A percentile compares a stretch with the other conserved stretches of the same genome.
phyloP scores from a whole-genome alignment of 2,329 filamentous ascomycete species.

The Acrocalymma vagum region DNA sequence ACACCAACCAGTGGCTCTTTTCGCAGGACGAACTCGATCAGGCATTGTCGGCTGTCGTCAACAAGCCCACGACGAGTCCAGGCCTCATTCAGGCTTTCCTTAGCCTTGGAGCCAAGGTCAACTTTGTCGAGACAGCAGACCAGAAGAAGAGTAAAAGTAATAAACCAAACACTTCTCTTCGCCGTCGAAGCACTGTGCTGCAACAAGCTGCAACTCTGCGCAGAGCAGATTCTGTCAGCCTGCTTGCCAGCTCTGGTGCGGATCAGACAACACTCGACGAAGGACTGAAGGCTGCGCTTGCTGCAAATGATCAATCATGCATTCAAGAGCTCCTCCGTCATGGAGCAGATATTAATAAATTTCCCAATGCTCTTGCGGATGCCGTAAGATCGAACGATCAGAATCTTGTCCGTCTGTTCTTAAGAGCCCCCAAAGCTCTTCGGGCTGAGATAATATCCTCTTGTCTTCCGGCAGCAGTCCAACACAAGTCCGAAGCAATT shows the following conservation, averaged over 20 bases:
- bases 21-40: constrained; percentile 46
- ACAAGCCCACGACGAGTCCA: constrained; percentile 35
- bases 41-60: constrained; percentile 41
- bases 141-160: constrained; percentile 32
- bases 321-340: constrained; percentile 43
- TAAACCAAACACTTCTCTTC: constrained; percentile 26
- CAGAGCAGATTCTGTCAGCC: constrained; percentile 37
- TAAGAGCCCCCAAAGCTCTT: constrained; percentile 42
- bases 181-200: constrained; percentile 44
- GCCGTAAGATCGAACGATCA: constrained; percentile 41
- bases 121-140: constrained; percentile 29
- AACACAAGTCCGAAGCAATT: constrained; percentile 37
- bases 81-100: constrained; percentile 45
- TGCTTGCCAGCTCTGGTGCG: constrained; percentile 43
- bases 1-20: constrained; percentile 36
- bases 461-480: constrained; percentile 40
- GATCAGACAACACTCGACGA: constrained; percentile 45
- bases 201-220: constrained; percentile 43
- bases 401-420: constrained; percentile 36
- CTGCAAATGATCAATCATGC: constrained; percentile 40
- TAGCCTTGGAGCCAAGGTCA: constrained; percentile 44
- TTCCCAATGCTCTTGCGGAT: constrained; percentile 38
- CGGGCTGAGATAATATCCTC: constrained; percentile 41
- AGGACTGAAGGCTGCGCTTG: constrained; percentile 41
- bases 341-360: constrained; percentile 42